phyloP scores from a whole-genome alignment of 176 grass and related monocot genomes.

The Secale cereale region DNA sequence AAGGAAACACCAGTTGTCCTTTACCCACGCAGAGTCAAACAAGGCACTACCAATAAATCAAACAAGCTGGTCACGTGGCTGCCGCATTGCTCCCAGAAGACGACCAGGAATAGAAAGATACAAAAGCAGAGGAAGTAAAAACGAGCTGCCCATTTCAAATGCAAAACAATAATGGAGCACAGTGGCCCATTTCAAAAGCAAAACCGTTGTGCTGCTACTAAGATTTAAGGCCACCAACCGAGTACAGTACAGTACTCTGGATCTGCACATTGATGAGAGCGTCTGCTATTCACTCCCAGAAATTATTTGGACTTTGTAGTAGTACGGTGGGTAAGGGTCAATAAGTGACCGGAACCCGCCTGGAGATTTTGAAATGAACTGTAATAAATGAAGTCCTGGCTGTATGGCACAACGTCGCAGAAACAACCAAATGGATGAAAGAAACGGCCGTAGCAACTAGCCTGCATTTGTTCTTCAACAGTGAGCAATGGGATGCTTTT shows the following conservation, averaged over 20 bases:
- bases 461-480: conserved; percentile 24
- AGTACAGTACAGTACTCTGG: neutral
- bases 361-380: neutral
- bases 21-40: neutral
- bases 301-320: neutral
- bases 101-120: conserved; percentile 13
- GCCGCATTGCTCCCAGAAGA: conserved; percentile 3
- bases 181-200: conserved; percentile 12
- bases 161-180: neutral
- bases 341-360: conserved; percentile 9
- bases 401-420: neutral
- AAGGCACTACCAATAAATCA: neutral
- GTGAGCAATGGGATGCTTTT: neutral
- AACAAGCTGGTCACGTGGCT: conserved; percentile 31
- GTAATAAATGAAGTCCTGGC: neutral
- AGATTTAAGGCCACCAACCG: neutral
- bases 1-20: neutral
- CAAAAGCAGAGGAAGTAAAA: neutral
- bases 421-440: conserved; percentile 1
- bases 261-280: neutral
- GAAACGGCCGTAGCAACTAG: neutral
- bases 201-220: neutral
- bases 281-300: neutral
- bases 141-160: conserved; percentile 20
- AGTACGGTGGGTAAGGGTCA: neutral